These are phyloP conservation scores for Hemileccinum rubropunctum DNA, from an alignment of 768 basidiomycete species.

Conservation along the genomic window DNA sequence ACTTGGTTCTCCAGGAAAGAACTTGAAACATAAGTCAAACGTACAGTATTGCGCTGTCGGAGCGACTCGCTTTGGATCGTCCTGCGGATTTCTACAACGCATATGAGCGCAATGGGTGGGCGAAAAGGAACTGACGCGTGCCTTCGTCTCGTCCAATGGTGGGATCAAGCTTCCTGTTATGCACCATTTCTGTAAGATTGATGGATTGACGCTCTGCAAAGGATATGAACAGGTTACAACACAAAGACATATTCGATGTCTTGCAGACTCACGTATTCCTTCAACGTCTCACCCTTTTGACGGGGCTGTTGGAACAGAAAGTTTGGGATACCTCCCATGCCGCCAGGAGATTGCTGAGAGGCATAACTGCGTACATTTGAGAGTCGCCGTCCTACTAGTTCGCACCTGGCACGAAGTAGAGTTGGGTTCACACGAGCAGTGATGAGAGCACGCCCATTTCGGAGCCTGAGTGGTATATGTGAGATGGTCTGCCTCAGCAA, in stretches of 20 bases:
- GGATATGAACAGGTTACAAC: not conserved
- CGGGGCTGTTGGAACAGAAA: conserved; percentile 57
- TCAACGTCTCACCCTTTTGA: conserved; percentile 81
- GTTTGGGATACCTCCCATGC: conserved; percentile 48
- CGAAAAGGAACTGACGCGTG: conserved; percentile 14
- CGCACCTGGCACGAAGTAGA: not conserved
- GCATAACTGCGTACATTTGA: conserved; percentile 41
- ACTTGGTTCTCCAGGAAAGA: conserved; percentile 85
- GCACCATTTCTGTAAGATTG: conserved; percentile 83
- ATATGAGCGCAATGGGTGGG: not conserved
- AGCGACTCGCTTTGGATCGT: conserved; percentile 78
- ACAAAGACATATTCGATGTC: not conserved
- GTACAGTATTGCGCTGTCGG: not conserved
- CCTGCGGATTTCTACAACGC: conserved; percentile 67
- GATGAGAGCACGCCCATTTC: conserved; percentile 17
- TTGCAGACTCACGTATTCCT: conserved; percentile 73
- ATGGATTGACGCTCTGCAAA: conserved; percentile 67
- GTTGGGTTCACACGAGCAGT: not conserved
- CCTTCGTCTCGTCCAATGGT: conserved; percentile 89
- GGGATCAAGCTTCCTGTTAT: conserved; percentile 84
- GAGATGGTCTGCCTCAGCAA: conserved; percentile 8
- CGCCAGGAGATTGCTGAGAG: conserved; percentile 43
- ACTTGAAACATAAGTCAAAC: conserved; percentile 39
- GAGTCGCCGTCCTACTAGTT: not conserved
- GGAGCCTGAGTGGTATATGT: conserved; percentile 18